phyloP scores from a whole-genome alignment of 441 rosid species.

The Biscutella laevigata region DNA sequence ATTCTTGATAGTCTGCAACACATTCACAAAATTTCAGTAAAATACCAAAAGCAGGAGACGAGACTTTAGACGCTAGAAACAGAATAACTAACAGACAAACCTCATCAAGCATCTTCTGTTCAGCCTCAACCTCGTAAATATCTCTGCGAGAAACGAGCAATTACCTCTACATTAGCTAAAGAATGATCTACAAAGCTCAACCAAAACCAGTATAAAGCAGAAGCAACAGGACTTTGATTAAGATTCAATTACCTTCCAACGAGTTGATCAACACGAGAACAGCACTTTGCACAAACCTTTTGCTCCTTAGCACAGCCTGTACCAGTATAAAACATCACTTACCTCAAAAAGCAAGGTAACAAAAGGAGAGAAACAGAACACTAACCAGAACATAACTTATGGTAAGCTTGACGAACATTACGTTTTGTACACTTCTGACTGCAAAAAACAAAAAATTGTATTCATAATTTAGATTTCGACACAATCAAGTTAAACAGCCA shows the following conservation, averaged over 20 bases:
- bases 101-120: slow-evolving; percentile 73
- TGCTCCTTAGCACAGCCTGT: slow-evolving; percentile 91
- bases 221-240: background rate
- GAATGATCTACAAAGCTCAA: background rate
- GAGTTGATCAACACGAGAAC: slow-evolving; percentile 39
- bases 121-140: slow-evolving; percentile 65
- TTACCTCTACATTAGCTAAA: background rate
- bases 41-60: background rate
- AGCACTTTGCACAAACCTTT: slow-evolving; percentile 77
- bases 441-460: slow-evolving; percentile 15
- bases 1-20: slow-evolving; percentile 69
- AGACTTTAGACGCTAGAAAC: background rate
- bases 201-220: background rate
- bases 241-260: slow-evolving; percentile 54
- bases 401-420: slow-evolving; percentile 88
- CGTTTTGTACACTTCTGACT: slow-evolving; percentile 77
- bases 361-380: slow-evolving; percentile 15
- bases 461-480: no score
- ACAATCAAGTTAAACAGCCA: no score
- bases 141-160: slow-evolving; percentile 38
- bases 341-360: background rate
- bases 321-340: background rate
- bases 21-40: background rate
- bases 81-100: slow-evolving; percentile 26
- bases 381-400: slow-evolving; percentile 75